Evolutionary conservation across 108 stramenopile genomes (phyloP).

Genomic region (Nitzschia palea): DNA sequence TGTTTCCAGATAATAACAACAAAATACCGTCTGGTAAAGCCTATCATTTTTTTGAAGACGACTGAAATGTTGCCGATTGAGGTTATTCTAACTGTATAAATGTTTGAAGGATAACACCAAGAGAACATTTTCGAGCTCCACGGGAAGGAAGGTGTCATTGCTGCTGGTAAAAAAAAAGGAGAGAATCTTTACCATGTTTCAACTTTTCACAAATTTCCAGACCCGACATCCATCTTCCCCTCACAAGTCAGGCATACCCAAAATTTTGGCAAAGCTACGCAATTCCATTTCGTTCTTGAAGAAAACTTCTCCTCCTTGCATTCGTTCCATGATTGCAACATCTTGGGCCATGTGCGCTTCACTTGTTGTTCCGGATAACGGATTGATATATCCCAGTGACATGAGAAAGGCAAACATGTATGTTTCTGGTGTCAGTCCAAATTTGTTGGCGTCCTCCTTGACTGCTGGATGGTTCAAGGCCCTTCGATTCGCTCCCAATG

Average conservation of each 20-base stretch:
- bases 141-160: no score
- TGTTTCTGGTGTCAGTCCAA: slow-evolving; percentile 71
- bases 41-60: no score
- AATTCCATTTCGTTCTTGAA: slow-evolving; percentile 41
- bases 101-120: no score
- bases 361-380: slow-evolving; percentile 77
- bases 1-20: no score
- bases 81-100: no score
- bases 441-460: slow-evolving; percentile 39
- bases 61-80: no score
- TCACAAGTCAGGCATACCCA: slow-evolving; percentile 43
- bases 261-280: slow-evolving; percentile 27
- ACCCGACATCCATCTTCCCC: not conserved
- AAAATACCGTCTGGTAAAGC: no score
- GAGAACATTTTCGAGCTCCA: no score
- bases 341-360: slow-evolving; percentile 79
- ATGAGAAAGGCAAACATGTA: slow-evolving; percentile 85
- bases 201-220: not conserved
- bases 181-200: not conserved
- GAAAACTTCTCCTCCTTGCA: slow-evolving; percentile 62
- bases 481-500: slow-evolving; percentile 46
- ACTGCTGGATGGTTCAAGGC: slow-evolving; percentile 49
- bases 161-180: not conserved
- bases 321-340: slow-evolving; percentile 72
- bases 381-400: slow-evolving; percentile 70